Percentiles rank a stretch among this genome's conserved stretches.
Conservation (phyloP, 257 asterid genomes). For the Cruciata laevipes region DNA sequence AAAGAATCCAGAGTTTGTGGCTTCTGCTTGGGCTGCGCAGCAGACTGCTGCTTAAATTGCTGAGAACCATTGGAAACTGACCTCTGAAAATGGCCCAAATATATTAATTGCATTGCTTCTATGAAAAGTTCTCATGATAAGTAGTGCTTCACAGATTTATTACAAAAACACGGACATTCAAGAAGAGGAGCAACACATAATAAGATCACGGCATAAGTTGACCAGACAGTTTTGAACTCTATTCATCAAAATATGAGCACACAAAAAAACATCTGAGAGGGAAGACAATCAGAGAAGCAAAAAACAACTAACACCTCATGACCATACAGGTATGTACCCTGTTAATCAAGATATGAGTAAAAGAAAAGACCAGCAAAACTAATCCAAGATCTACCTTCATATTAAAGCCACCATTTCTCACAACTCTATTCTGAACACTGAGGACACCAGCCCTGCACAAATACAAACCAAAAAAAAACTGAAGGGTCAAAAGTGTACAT, state of each 20-base stretch:
- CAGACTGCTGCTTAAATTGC: slow-evolving; percentile 39
- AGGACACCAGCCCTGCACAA: slow-evolving; percentile 50
- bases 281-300: neutral
- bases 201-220: neutral
- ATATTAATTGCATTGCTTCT: too few relatives aligned
- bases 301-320: neutral
- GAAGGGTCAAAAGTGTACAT: slow-evolving; percentile 12
- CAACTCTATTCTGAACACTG: slow-evolving; percentile 34
- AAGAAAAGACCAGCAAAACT: neutral
- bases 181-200: neutral
- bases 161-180: neutral
- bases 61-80: slow-evolving; percentile 21
- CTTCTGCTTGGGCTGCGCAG: slow-evolving; percentile 38
- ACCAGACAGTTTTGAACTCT: too few relatives aligned
- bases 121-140: too few relatives aligned
- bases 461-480: slow-evolving; percentile 24
- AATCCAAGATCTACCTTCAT: slow-evolving; percentile 38
- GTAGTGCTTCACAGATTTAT: neutral
- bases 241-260: too few relatives aligned
- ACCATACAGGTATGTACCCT: neutral
- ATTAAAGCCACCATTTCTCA: slow-evolving; percentile 39
- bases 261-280: too few relatives aligned
- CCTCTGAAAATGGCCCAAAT: neutral
- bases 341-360: neutral
- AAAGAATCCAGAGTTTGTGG: slow-evolving; percentile 78